Percentiles rank a stretch among this genome's conserved stretches.
Evolutionary conservation across 495 filamentous ascomycete genomes (phyloP).

Genomic region (Tuber borchii): DNA sequence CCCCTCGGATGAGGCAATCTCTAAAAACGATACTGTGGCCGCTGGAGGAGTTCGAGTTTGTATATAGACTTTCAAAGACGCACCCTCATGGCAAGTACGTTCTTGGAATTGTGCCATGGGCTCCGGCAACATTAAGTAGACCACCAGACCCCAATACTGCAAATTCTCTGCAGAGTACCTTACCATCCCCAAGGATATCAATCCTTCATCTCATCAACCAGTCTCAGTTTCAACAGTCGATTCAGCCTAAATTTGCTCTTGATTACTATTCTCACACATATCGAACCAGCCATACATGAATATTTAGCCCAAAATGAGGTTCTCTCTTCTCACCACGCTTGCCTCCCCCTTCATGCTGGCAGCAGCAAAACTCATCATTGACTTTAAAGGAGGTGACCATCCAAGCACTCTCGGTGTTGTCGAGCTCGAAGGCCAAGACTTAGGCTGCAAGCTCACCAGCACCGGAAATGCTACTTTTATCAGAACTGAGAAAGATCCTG

Average conservation of each 20-base stretch:
- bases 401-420: slow-evolving; percentile 23
- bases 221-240: background rate
- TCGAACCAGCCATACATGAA: background rate
- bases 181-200: background rate
- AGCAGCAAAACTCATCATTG: slow-evolving; percentile 27
- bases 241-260: background rate
- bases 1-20: slow-evolving; percentile 43
- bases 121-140: background rate
- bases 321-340: slow-evolving; percentile 14
- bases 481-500: slow-evolving; percentile 31
- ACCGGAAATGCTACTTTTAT: slow-evolving; percentile 36
- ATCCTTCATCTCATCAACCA: background rate
- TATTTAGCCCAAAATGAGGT: slow-evolving; percentile 15
- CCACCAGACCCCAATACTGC: background rate
- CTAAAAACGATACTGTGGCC: slow-evolving; percentile 41
- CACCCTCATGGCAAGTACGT: slow-evolving; percentile 3
- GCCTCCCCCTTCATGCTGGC: slow-evolving; percentile 12
- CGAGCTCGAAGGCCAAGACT: slow-evolving; percentile 33
- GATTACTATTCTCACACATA: background rate
- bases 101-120: slow-evolving; percentile 70
- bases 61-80: slow-evolving; percentile 49
- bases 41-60: slow-evolving; percentile 63
- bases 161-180: background rate
- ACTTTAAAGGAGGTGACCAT: slow-evolving; percentile 32
- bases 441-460: slow-evolving; percentile 31